Evolutionary conservation across 2,329 filamentous ascomycete species (phyloP).

Genomic region (Chrysoporthe austroafricana): DNA sequence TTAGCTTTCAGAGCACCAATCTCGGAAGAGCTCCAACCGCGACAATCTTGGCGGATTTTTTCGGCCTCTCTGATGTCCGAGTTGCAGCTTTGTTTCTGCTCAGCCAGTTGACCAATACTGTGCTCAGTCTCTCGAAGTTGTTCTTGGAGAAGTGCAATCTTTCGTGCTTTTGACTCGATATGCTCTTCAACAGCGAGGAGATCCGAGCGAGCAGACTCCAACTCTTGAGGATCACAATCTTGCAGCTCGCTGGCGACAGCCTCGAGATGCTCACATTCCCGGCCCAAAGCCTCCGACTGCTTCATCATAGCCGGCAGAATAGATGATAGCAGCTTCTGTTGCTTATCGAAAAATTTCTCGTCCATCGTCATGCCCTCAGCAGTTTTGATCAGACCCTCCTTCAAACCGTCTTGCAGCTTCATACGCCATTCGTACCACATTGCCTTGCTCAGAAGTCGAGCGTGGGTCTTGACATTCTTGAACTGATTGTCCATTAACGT

Average conservation of each 20-base stretch:
- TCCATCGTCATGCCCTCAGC: conserved; percentile 78
- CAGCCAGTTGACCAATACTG: conserved; percentile 63
- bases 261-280: conserved; percentile 70
- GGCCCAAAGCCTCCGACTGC: conserved; percentile 63
- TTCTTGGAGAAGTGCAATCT: conserved; percentile 68
- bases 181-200: conserved; percentile 68
- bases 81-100: conserved; percentile 70
- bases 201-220: conserved; percentile 72
- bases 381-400: conserved; percentile 77
- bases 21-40: conserved; percentile 85
- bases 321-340: conserved; percentile 69
- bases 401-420: conserved; percentile 80
- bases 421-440: conserved; percentile 99
- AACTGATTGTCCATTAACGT: conserved; percentile 93
- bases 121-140: conserved; percentile 70
- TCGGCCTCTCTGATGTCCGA: conserved; percentile 83
- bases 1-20: conserved; percentile 76
- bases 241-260: conserved; percentile 74
- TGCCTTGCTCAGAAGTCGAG: conserved; percentile 86
- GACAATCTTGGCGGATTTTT: conserved; percentile 81
- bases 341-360: conserved; percentile 65
- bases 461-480: conserved; percentile 94
- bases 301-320: conserved; percentile 68
- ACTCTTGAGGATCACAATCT: conserved; percentile 78
- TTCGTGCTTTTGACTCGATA: conserved; percentile 69